Percentiles rank a stretch among this genome's conserved stretches.
Evolutionary conservation across 352 stramenopile genomes (phyloP).

Genomic region (Globisporangium apiculatum): DNA sequence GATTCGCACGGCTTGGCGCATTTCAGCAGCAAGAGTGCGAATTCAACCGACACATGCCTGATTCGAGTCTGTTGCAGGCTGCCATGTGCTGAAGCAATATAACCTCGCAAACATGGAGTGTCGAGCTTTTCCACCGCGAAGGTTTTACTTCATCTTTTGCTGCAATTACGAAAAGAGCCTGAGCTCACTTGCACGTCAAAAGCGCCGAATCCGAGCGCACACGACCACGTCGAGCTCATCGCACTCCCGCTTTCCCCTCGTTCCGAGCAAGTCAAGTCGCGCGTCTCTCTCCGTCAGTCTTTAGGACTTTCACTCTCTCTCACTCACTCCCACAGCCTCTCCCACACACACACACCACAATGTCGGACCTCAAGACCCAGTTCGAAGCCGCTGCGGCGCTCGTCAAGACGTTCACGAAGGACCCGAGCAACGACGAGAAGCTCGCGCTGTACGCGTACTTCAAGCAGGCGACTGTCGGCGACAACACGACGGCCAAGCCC

Average conservation of each 20-base stretch:
- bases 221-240: neutral
- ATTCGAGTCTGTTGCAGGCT: no score
- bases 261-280: neutral
- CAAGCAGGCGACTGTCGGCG: constrained; percentile 87
- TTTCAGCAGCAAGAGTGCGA: no score
- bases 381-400: constrained; percentile 79
- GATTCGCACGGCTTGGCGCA: no score
- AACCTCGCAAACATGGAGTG: no score
- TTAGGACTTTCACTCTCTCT: constrained; percentile 2
- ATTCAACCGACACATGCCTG: no score
- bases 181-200: no score
- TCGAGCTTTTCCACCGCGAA: no score
- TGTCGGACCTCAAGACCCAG: constrained; percentile 79
- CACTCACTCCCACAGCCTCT: neutral
- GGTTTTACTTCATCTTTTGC: no score
- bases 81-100: no score
- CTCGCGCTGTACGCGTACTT: constrained; percentile 85
- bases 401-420: constrained; percentile 79
- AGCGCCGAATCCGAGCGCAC: no score
- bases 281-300: no score
- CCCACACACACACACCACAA: constrained; percentile 13
- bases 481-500: constrained; percentile 76
- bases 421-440: constrained; percentile 85
- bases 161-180: no score
- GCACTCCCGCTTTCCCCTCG: neutral